Base-by-base conservation (phyloP, 768 basidiomycete species). In the Psilocybe cyanescens region DNA sequence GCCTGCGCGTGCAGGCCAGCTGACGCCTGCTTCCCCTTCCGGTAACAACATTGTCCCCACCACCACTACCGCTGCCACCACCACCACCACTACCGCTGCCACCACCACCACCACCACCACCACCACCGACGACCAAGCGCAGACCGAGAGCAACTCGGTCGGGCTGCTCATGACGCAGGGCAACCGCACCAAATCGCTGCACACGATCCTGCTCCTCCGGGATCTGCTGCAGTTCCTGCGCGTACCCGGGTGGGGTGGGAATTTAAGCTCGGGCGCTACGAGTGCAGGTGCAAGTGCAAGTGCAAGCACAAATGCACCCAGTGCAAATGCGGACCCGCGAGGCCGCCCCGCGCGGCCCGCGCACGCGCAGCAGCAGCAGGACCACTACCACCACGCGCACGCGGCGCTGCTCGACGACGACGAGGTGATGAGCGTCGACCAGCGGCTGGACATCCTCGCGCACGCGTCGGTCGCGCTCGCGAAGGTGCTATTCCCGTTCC, bases 381-480 rank as follows among this genome's bases (percentile, higher is more conserved):
- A 51, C 5, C 12, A 8, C 17, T 7, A 19, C 17, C 12, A 30
- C n/a, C 24, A 51, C 50, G 19, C 19, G 28, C 50, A 7, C 47
- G 8, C 8, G 11, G 37, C 41, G 17, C 14, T 63, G 11, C 29
- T 66, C 17, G 58, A 57, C 24, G 61, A 57, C 24, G 63, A 64
- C 16, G 58, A 65, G 24, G 29, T 39, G 7, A 57, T 63, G 53
- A 59, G 59, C 3, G 57, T 65, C 17, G 64, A 65, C 31, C 64
- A 67, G 19, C 63, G 64, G 1, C 41, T 67, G 1, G 67, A 65
- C 30, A 60, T 65, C 12, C 64, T 67, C 17, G 64, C 64, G 1
- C 61, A 65, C 8, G 64, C 61, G 4, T 63, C 64, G 4, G 60
- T 67, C 7, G 61, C 67, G 9, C 16, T 67, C n/a, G 67, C 64